A percentile compares a stretch with the other conserved stretches of the same genome.
phyloP scores from a whole-genome alignment of 805 yeast genomes.

The Myxozyma melibiosi region DNA sequence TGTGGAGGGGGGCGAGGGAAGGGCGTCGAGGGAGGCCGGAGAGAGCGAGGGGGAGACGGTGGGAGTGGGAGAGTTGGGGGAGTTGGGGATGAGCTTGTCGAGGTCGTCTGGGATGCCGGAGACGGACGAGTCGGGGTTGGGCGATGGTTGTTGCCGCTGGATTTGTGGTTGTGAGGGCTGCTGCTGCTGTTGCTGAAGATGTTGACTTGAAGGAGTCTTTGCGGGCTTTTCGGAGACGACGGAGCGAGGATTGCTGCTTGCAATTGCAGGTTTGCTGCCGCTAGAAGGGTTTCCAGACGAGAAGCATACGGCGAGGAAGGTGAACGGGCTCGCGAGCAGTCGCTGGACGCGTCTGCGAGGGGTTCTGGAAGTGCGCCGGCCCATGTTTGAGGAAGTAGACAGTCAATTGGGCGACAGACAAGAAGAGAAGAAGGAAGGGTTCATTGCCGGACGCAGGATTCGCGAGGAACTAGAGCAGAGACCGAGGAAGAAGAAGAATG shows the following conservation, averaged over 20 bases:
- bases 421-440: no score
- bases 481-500: no score
- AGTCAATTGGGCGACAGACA: no score
- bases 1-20: slow-evolving; percentile 5
- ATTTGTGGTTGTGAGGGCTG: no score
- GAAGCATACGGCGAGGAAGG: not conserved
- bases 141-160: no score
- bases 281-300: no score
- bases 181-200: no score
- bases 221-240: not conserved
- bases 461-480: no score
- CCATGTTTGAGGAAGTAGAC: no score
- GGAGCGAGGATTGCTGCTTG: not conserved
- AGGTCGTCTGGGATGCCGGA: not conserved
- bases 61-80: not conserved
- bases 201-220: no score
- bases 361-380: not conserved
- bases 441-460: no score
- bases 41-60: not conserved
- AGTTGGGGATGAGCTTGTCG: not conserved
- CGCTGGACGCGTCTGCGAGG: not conserved
- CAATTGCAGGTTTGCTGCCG: not conserved
- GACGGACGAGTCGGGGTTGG: not conserved
- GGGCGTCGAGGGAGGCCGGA: slow-evolving; percentile 2
- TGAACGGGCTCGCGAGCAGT: slow-evolving; percentile 1